A percentile compares a stretch with the other conserved stretches of the same genome.
These are phyloP conservation scores for Ophiostoma fasciatum DNA, from an alignment of 2,329 filamentous ascomycete genomes.

Conservation along the genomic window DNA sequence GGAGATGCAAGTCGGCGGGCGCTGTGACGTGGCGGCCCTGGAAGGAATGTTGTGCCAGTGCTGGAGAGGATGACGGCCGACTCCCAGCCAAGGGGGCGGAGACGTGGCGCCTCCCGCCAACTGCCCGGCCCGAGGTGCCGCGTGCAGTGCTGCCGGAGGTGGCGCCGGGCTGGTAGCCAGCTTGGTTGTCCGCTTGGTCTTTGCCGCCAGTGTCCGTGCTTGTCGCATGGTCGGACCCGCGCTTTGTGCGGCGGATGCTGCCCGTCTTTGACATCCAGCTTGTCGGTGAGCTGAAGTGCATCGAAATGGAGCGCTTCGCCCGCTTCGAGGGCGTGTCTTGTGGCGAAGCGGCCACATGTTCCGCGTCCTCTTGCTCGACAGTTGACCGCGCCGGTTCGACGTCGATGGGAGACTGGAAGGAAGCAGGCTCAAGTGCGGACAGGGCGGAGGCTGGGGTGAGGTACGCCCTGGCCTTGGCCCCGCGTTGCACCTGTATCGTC, in stretches of 20 bases:
- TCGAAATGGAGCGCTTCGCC: conserved; percentile 39
- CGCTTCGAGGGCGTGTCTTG: conserved; percentile 29
- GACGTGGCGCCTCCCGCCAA: conserved; percentile 36
- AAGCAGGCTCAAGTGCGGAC: conserved; percentile 10
- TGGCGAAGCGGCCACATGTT: conserved; percentile 10
- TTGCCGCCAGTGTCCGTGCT: not conserved
- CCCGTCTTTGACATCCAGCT: conserved; percentile 42
- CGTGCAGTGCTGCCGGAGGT: conserved; percentile 15
- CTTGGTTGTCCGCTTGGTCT: not conserved
- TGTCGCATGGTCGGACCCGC: conserved; percentile 19
- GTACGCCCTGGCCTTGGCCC: conserved; percentile 20
- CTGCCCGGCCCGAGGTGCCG: no score
- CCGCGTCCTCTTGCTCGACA: not conserved
- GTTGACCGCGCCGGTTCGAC: not conserved
- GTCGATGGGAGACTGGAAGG: conserved; percentile 4
- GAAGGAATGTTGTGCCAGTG: not conserved
- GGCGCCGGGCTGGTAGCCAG: no score
- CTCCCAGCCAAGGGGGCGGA: conserved; percentile 28
- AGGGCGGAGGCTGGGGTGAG: conserved; percentile 20
- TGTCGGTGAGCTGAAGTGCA: conserved; percentile 42
- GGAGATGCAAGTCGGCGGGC: conserved; percentile 19
- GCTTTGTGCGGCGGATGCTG: conserved; percentile 41
- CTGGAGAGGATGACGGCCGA: conserved; percentile 11
- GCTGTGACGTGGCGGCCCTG: conserved; percentile 27
- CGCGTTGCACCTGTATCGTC: conserved; percentile 15